Evolutionary conservation across 2,329 filamentous ascomycete genomes (phyloP), one percentile per base, ranked within the genome.

Genomic region (Aspergillus calidoustus): DNA sequence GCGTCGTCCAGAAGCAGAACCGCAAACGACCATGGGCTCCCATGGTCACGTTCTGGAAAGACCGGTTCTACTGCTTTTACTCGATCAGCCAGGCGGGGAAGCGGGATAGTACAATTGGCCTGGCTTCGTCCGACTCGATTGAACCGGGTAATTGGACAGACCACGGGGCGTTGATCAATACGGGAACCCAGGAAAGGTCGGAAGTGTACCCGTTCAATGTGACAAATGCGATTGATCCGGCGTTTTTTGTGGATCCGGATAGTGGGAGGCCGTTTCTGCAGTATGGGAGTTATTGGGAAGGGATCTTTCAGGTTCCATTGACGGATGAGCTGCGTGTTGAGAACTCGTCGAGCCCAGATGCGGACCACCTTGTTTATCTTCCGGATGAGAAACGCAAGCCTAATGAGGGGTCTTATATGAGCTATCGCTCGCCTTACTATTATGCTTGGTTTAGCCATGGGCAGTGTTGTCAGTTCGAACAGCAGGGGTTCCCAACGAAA

Each of bases 391-490:
- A 61, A 13, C 22, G 55, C 7, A 72, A 69, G 53, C 73, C 75
- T 0, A 62, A 71, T 19, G 77, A 79, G 56, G 77, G 76, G 0
- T 69, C 71, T 0, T 79, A 72, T 59, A 73, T 79, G 68, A 77
- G 68, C 51, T 79, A 71, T 28, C 67, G 63, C 5, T 66, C 68
- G 3, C 72, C 71, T 1, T 79, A 72, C 49, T 79, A 79, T 64
- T 79, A 79, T 62, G 43, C 70, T 22, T 79, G 76, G 76, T 77
- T 76, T 52, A 79, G 76, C 54, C 70, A 72, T 59, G 77, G 77
- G 13, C 67, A 72, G n/a, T 79, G 77, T 57, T 78, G 77, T 57
- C 61, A 64, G 1, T 74, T 78, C 43, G 23, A 54, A 6, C n/a
- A 66, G 1, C 25, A 63, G 6, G 62, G 62, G 0, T 71, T 76